Conservation (phyloP, 768 basidiomycete species). For the Tylopilus rubrobrunneus region DNA sequence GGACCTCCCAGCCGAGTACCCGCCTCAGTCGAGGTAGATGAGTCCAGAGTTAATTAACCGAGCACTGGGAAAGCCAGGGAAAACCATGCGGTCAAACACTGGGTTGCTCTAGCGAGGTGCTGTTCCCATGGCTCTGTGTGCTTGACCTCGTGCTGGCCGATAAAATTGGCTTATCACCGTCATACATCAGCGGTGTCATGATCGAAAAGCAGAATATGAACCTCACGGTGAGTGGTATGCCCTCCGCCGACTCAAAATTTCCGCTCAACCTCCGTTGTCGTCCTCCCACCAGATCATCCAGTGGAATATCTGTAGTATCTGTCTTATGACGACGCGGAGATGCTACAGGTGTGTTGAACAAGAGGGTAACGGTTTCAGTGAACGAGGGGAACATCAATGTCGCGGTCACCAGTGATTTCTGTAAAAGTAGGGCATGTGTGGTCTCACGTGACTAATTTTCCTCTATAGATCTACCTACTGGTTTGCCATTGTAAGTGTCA, state of each 20-base stretch:
- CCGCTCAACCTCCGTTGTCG: background rate
- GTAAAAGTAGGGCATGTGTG: too few relatives aligned
- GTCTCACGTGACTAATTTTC: constrained; percentile 12
- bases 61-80: background rate
- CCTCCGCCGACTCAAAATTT: constrained; percentile 1
- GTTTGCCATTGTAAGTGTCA: too few relatives aligned
- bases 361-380: constrained; percentile 8
- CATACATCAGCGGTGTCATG: constrained; percentile 1
- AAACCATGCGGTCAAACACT: background rate
- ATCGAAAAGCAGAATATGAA: background rate
- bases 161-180: constrained; percentile 1
- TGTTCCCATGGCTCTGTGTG: constrained; percentile 10
- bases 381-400: constrained; percentile 13
- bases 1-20: constrained; percentile 16
- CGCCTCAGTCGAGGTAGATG: background rate
- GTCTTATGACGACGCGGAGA: background rate
- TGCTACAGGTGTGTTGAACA: constrained; percentile 25
- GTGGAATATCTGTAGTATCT: constrained; percentile 9
- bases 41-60: background rate
- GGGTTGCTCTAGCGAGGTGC: background rate
- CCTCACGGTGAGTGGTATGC: constrained; percentile 14
- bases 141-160: constrained; percentile 11
- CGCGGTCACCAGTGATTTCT: too few relatives aligned
- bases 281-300: constrained; percentile 16
- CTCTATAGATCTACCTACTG: too few relatives aligned